Evolutionary conservation across 345 rosid genomes (phyloP).

Genomic region (Combretum micranthum): DNA sequence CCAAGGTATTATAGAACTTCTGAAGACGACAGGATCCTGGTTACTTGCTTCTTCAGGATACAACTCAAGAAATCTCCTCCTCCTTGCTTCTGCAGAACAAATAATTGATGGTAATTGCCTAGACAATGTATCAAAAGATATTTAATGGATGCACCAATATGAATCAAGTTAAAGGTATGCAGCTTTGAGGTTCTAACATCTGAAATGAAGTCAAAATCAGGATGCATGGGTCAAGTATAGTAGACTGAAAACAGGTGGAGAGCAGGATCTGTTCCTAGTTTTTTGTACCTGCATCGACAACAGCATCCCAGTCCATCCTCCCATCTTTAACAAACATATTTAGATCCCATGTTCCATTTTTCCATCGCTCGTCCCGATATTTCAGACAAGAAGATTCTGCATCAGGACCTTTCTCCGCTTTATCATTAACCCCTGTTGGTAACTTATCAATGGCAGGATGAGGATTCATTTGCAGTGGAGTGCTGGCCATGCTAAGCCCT

Average conservation of each 20-base stretch:
- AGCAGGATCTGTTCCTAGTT: neutral
- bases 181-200: too few species aligned
- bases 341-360: conserved; percentile 47
- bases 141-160: too few species aligned
- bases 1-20: conserved; percentile 56
- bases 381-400: conserved; percentile 18
- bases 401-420: conserved; percentile 9
- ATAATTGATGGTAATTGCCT: neutral
- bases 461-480: conserved; percentile 1
- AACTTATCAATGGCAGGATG: too few species aligned
- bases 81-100: conserved; percentile 41
- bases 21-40: conserved; percentile 42
- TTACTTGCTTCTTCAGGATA: conserved; percentile 36
- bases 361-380: conserved; percentile 39
- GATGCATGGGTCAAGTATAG: too few species aligned
- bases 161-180: too few species aligned
- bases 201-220: too few species aligned
- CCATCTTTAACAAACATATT: conserved; percentile 46
- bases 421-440: conserved; percentile 3
- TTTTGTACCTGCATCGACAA: conserved; percentile 35
- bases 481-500: conserved; percentile 9
- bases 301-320: conserved; percentile 43
- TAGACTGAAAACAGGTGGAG: neutral
- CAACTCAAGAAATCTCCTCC: conserved; percentile 43
- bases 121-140: neutral